Conservation (phyloP, 805 yeast species). For the Spathaspora arborariae region DNA sequence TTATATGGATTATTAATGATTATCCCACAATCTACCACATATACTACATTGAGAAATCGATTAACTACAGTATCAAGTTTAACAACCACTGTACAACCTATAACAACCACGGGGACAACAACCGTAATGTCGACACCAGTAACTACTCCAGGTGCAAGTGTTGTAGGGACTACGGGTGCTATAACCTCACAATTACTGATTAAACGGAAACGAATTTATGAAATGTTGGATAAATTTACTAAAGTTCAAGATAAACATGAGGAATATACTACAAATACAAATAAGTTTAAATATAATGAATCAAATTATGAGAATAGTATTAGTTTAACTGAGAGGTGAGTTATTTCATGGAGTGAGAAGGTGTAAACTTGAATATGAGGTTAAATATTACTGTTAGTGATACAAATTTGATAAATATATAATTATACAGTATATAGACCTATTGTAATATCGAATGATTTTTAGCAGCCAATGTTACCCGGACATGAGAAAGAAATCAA, state of each 20-base stretch:
- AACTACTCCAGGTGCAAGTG: conserved; percentile 10
- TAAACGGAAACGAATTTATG: conserved; percentile 35
- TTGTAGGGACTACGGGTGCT: conserved; percentile 12
- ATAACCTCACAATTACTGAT: conserved; percentile 26
- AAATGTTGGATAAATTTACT: conserved; percentile 38
- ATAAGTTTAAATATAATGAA: background rate
- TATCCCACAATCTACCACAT: conserved; percentile 90
- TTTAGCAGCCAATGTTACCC: too few relatives aligned
- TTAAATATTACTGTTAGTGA: too few relatives aligned
- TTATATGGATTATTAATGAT: conserved; percentile 91
- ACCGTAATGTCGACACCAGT: conserved; percentile 20
- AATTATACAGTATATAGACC: background rate
- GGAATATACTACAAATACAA: conserved; percentile 1
- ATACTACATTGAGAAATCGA: conserved; percentile 74
- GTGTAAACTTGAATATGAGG: conserved; percentile 1
- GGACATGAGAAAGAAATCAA: too few relatives aligned
- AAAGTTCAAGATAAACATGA: conserved; percentile 34
- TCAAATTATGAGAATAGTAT: conserved; percentile 4
- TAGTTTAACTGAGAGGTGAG: too few relatives aligned
- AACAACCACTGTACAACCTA: conserved; percentile 6
- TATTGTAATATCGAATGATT: too few relatives aligned
- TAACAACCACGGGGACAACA: conserved; percentile 8
- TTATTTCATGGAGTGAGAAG: too few relatives aligned
- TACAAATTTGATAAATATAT: too few relatives aligned
- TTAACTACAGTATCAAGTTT: conserved; percentile 28